phyloP scores from a whole-genome alignment of 495 filamentous ascomycete species.

The Podospora fimiseda region DNA sequence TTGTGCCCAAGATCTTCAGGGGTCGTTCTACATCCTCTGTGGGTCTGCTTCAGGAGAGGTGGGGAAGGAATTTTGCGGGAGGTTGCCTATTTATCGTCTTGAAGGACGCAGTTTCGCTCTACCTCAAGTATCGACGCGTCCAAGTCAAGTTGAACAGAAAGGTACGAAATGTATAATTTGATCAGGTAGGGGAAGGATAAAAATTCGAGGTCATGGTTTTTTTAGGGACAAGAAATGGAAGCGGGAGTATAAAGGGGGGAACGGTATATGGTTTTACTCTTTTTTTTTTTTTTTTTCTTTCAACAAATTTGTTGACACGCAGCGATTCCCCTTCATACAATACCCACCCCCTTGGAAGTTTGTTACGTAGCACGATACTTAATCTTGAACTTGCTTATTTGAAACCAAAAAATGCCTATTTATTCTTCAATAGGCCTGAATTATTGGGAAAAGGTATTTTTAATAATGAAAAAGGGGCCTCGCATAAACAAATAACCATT shows the following conservation, averaged over 20 bases:
- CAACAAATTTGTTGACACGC: too few species aligned
- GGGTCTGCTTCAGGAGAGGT: slow-evolving; percentile 64
- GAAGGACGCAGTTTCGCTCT: slow-evolving; percentile 68
- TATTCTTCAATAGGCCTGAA: too few species aligned
- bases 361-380: too few species aligned
- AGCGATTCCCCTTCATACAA: too few species aligned
- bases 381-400: too few species aligned
- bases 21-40: slow-evolving; percentile 20
- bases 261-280: neutral
- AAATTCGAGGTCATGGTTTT: neutral
- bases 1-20: neutral
- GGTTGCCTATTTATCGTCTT: slow-evolving; percentile 74
- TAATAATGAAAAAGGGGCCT: too few species aligned
- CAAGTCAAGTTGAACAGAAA: slow-evolving; percentile 59
- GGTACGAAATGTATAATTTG: slow-evolving; percentile 51
- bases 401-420: too few species aligned
- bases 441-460: too few species aligned
- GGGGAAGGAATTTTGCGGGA: slow-evolving; percentile 74
- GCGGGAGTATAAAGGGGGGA: neutral
- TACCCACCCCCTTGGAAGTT: too few species aligned
- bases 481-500: too few species aligned
- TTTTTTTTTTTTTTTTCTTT: neutral
- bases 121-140: slow-evolving; percentile 66
- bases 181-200: neutral
- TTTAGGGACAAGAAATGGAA: too few species aligned